Percentiles rank a stretch among this genome's conserved stretches.
phyloP scores from a whole-genome alignment of 2,329 filamentous ascomycete species.

The Colletotrichum agaves region DNA sequence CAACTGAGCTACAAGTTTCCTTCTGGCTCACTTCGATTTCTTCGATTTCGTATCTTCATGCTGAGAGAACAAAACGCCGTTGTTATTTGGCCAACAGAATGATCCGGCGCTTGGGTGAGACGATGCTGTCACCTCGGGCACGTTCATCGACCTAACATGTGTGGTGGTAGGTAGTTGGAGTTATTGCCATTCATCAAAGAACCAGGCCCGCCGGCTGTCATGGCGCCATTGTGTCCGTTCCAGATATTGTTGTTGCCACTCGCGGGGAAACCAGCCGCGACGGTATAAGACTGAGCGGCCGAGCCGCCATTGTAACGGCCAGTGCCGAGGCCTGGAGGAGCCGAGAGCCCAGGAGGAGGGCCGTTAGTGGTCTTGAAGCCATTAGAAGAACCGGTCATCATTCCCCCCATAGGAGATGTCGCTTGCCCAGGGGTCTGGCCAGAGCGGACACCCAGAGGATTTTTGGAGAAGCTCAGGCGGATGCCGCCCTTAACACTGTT shows the following conservation, averaged over 20 bases:
- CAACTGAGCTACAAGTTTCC: background rate
- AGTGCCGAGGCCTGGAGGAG: constrained; percentile 75
- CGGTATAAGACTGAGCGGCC: constrained; percentile 32
- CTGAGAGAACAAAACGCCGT: constrained; percentile 23
- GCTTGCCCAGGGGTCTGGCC: constrained; percentile 68
- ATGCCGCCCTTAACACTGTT: constrained; percentile 97
- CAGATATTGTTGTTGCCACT: constrained; percentile 39
- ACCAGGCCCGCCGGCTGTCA: constrained; percentile 38
- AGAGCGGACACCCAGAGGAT: constrained; percentile 90
- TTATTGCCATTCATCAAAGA: constrained; percentile 39
- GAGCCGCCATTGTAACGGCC: constrained; percentile 42
- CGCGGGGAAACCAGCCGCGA: constrained; percentile 36
- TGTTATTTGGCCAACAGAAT: background rate
- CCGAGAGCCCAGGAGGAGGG: constrained; percentile 83
- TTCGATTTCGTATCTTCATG: constrained; percentile 10
- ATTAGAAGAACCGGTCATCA: constrained; percentile 63
- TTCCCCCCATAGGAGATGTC: constrained; percentile 64
- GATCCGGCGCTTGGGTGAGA: background rate
- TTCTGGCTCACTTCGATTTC: background rate
- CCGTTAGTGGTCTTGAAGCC: constrained; percentile 76
- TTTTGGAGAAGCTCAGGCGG: constrained; percentile 96
- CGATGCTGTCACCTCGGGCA: no score
- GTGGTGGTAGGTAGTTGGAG: constrained; percentile 44
- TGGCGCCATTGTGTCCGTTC: constrained; percentile 32
- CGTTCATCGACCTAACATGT: constrained; percentile 49